A percentile compares a stretch with the other conserved stretches of the same genome.
Conservation (phyloP, 345 rosid species). For the Linum trigynum region DNA sequence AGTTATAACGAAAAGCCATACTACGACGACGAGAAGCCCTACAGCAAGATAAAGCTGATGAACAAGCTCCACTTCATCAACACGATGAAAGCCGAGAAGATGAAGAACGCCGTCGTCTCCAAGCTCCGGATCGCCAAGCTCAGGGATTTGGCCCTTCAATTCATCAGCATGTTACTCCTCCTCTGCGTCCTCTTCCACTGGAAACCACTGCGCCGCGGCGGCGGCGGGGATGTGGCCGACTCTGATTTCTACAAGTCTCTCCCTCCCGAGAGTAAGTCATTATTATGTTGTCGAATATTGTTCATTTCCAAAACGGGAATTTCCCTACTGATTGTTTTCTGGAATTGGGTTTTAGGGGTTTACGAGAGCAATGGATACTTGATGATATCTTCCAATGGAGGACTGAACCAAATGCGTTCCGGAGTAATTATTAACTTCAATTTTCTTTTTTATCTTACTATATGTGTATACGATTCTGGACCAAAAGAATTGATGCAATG, state of each 20-base stretch:
- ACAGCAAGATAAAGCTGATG: slow-evolving; percentile 14
- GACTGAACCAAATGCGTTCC: slow-evolving; percentile 32
- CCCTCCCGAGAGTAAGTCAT: slow-evolving; percentile 15
- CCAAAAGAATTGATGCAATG: too few species aligned
- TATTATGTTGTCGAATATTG: too few species aligned
- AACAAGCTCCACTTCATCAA: slow-evolving; percentile 7
- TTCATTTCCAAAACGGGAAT: too few species aligned
- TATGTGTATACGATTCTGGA: too few species aligned
- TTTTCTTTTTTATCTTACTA: too few species aligned
- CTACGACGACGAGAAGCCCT: slow-evolving; percentile 16
- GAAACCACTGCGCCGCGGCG: slow-evolving; percentile 3
- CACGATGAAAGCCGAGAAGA: slow-evolving; percentile 14
- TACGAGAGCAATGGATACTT: slow-evolving; percentile 27
- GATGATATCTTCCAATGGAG: slow-evolving; percentile 30
- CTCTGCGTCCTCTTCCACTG: slow-evolving; percentile 17
- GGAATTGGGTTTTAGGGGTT: slow-evolving; percentile 9
- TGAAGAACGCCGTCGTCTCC: slow-evolving; percentile 7
- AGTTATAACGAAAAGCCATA: too few species aligned
- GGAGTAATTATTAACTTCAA: slow-evolving; percentile 12
- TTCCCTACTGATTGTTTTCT: too few species aligned
- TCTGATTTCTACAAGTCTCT: slow-evolving; percentile 4
- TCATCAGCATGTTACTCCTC: slow-evolving; percentile 8
- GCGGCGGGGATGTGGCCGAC: neutral
- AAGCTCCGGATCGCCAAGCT: slow-evolving; percentile 11
- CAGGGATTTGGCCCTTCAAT: slow-evolving; percentile 13